Conservation (phyloP, 2,329 filamentous ascomycete species). For the Venturia nashicola region DNA sequence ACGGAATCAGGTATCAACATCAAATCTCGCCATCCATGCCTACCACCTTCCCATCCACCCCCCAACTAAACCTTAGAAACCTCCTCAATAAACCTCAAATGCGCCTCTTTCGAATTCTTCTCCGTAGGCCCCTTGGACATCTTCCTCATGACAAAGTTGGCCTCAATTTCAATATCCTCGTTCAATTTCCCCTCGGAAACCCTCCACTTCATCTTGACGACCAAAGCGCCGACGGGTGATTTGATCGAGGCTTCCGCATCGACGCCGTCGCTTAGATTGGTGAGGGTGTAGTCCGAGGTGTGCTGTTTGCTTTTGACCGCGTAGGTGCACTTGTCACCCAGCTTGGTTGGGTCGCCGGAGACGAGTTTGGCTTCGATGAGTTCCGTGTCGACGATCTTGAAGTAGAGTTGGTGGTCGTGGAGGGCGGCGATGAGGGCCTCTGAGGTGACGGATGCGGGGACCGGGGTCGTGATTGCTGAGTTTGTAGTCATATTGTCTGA, state of each 20-base stretch:
- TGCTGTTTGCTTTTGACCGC: constrained; percentile 8
- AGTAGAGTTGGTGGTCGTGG: constrained; percentile 28
- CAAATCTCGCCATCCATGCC: neutral
- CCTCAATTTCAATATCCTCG: constrained; percentile 29
- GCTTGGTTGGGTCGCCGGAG: constrained; percentile 19
- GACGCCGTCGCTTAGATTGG: constrained; percentile 22
- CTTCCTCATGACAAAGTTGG: constrained; percentile 31
- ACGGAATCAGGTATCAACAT: too few relatives aligned
- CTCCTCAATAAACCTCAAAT: neutral
- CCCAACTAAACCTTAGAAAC: neutral
- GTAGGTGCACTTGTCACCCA: neutral
- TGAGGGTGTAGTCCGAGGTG: constrained; percentile 22
- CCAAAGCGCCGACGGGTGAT: constrained; percentile 24
- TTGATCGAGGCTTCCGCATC: constrained; percentile 27
- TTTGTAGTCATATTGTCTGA: constrained; percentile 15
- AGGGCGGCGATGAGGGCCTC: constrained; percentile 21
- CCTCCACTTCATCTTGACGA: constrained; percentile 26
- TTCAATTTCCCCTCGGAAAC: constrained; percentile 19
- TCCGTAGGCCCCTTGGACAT: constrained; percentile 21
- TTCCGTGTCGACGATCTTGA: constrained; percentile 24
- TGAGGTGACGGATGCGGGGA: constrained; percentile 18
- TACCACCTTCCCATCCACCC: neutral
- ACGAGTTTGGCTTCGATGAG: constrained; percentile 22
- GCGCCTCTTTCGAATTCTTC: neutral
- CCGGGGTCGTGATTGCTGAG: constrained; percentile 23